A percentile compares a stretch with the other conserved stretches of the same genome.
phyloP scores from a whole-genome alignment of 139 green algal species.

The Haematococcus lacustris region DNA sequence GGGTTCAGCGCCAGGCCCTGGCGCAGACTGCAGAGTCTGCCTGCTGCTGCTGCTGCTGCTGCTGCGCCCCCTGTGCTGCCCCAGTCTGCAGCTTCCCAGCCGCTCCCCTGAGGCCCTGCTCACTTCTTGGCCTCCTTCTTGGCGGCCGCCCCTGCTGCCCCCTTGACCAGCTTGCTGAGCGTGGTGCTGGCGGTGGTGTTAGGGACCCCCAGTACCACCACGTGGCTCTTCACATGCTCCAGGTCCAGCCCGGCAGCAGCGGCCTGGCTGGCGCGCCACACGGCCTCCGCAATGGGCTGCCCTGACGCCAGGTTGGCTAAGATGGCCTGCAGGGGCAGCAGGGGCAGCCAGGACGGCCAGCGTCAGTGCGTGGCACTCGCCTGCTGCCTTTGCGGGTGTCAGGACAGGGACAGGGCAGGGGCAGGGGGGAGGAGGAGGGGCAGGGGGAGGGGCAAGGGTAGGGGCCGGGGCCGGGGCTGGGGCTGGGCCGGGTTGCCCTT shows the following conservation, averaged over 20 bases:
- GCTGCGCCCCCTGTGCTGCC: too few species aligned
- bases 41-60: too few species aligned
- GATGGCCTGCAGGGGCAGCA: constrained; percentile 2
- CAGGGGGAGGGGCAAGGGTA: too few species aligned
- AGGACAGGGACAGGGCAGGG: not conserved
- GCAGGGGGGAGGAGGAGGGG: not conserved
- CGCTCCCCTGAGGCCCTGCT: too few species aligned
- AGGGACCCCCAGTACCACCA: constrained; percentile 10
- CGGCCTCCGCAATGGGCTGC: constrained; percentile 10
- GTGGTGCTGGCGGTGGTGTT: not conserved
- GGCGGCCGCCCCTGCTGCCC: not conserved
- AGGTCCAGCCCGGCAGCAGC: not conserved
- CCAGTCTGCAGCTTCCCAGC: too few species aligned
- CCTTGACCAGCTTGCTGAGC: not conserved
- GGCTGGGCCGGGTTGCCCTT: too few species aligned
- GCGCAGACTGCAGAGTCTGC: too few species aligned
- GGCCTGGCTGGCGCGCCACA: constrained; percentile 5
- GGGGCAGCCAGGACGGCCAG: not conserved
- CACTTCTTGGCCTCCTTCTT: too few species aligned
- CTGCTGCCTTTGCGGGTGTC: not conserved
- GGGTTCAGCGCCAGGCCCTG: too few species aligned
- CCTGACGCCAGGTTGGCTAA: not conserved
- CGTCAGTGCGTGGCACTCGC: not conserved
- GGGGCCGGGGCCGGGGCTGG: too few species aligned
- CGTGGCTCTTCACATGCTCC: not conserved